Evolutionary conservation across 2,329 filamentous ascomycete species (phyloP), one percentile per base, ranked within the genome.

Genomic region (Dothideomycetidae sp.): DNA sequence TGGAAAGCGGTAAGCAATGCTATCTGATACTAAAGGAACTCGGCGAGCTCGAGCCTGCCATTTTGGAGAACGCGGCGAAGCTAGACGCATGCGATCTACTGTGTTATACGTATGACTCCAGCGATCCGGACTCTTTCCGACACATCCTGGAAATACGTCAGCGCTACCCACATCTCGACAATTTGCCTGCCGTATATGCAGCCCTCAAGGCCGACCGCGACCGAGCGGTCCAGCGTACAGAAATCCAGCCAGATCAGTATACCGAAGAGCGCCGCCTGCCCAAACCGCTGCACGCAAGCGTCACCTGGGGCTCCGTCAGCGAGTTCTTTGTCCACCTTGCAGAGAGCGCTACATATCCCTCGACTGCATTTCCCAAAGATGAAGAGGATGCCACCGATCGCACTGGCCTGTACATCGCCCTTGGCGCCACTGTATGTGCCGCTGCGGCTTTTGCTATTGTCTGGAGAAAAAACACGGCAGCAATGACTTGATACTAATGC

Each of bases 1-100:
- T 98, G 1, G 85, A 84, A 31, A 90, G 90, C 7, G 90, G 90
- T 36, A 93, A 93, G 56, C 90, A 98, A 60, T 93, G 86, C 57
- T 96, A 98, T 54, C 69, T 98, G 21, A 96, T 98, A 42, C 68
- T 96, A 15, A 83, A 93, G 52, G 90, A 98, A 59, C 76, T 96
- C 1, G 90, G 90, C 21, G 85, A 96, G 58, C 67, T 93, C n/a
- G 90, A 96, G 57, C 81, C 84, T 0, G 90, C 90, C 10, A 85
- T 96, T 38, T 66, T 98, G 3, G 90, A 96, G 40, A 98, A 98
- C 53, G 76, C 78, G 52, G 73, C 76, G 31, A 93, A 92, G 58
- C 68, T 98, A 10, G 84, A 93, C 51, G 78, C 85, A 4, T 96
- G 88, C 58, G 90, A 98, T 57, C 70, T 98, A 15, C 71, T 98